These are phyloP conservation scores for Russula vinacea DNA, from an alignment of 768 basidiomycete species.

Conservation along the genomic window DNA sequence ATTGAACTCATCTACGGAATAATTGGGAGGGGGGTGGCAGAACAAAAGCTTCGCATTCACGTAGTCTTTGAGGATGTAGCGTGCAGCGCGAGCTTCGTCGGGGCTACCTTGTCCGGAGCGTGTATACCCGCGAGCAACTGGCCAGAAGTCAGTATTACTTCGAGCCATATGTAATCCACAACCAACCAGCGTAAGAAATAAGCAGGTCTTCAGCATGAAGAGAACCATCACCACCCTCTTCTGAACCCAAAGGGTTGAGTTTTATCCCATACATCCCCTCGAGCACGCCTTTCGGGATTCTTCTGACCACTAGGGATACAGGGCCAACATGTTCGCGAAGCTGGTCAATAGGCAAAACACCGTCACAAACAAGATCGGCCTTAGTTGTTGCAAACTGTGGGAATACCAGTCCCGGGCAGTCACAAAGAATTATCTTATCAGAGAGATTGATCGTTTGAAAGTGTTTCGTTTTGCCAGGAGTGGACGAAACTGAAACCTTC, in stretches of 20 bases:
- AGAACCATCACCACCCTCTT: slow-evolving; percentile 83
- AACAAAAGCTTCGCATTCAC: slow-evolving; percentile 91
- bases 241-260: slow-evolving; percentile 58
- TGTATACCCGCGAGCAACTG: slow-evolving; percentile 91
- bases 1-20: slow-evolving; percentile 71
- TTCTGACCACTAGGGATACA: slow-evolving; percentile 65
- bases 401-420: slow-evolving; percentile 97
- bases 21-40: slow-evolving; percentile 82
- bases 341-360: slow-evolving; percentile 96
- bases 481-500: slow-evolving; percentile 97
- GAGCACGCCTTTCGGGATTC: slow-evolving; percentile 79
- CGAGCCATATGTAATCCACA: background rate
- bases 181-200: slow-evolving; percentile 89
- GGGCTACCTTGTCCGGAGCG: slow-evolving; percentile 95
- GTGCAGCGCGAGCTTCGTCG: slow-evolving; percentile 91
- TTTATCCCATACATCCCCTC: slow-evolving; percentile 86
- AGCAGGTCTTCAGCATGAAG: slow-evolving; percentile 78
- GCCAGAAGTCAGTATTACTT: slow-evolving; percentile 8
- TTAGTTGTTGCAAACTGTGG: slow-evolving; percentile 98
- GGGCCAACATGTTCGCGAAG: slow-evolving; percentile 92
- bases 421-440: slow-evolving; percentile 80
- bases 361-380: slow-evolving; percentile 94
- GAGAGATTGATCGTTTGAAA: slow-evolving; percentile 98
- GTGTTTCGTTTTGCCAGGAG: slow-evolving; percentile 98
- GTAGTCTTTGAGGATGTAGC: slow-evolving; percentile 94